Base-by-base conservation (phyloP, 2,329 filamentous ascomycete genomes). In the Fusarium sp. region DNA sequence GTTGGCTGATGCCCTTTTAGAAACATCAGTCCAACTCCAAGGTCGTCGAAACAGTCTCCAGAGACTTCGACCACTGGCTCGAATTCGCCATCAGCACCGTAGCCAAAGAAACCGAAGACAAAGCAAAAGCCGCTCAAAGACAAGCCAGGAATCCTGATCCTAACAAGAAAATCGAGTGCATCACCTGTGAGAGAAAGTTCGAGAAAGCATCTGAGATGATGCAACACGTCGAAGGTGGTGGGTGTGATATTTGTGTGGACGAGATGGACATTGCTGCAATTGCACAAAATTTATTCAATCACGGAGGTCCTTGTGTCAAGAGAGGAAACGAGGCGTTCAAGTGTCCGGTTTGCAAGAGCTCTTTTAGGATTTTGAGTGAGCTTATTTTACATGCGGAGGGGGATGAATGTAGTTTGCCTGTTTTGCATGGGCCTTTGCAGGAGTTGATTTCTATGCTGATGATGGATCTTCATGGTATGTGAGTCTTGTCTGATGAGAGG, bases 1-100 rank as follows among this genome's bases (percentile, higher is more conserved):
- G 3, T 9, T 46, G 5, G n/a, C 18, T 2, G 6, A 10, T 4
- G 9, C 26, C 5, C 17, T 3, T 2, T 7, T 5, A 46, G 44
- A 30, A 46, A n/a, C 44, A 48, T 3, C 45, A 50, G 32, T 7
- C 32, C 8, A 37, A 37, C 0, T 26, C 48, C 9, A 50, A 50
- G 14, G 17, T 50, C 5, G 15, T 50, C 5, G 48, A 26, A 3
- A 50, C 48, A 6, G 32, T 50, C 17, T 12, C 37, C 3, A 37
- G 48, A 26, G 48, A 26, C 10, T 50, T 50, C 9, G 32, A 50
- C 32, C 32, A 37, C 32, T 50, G 48, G 48, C 48, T 50, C 1
- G 48, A 50, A 15, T 26, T n/a, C 8, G 48, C 48, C 8, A 32
- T 50, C 12, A 17, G 32, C 2, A 9, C 48, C 18, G 15, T 23